Percentiles rank a stretch among this genome's conserved stretches.
phyloP scores from a whole-genome alignment of 2,329 filamentous ascomycete species.

The Hymenoscyphus albidus region DNA sequence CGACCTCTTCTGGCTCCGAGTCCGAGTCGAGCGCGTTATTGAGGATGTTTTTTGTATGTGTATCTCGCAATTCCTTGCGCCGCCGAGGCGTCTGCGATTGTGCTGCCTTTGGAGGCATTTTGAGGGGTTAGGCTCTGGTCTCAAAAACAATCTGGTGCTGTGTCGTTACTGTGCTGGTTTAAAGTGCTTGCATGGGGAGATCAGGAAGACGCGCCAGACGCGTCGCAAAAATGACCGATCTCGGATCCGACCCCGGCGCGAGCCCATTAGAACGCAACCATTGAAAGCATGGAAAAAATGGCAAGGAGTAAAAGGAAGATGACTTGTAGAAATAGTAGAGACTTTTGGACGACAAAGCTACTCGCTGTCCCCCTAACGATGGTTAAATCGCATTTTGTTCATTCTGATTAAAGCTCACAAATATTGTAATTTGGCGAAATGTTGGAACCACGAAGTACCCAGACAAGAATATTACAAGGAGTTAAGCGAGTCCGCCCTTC shows the following conservation, averaged over 20 bases:
- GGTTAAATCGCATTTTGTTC: no score
- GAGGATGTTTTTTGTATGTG: constrained; percentile 42
- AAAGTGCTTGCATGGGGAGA: constrained; percentile 7
- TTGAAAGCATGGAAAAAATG: not conserved
- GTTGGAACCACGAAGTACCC: no score
- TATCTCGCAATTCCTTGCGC: constrained; percentile 29
- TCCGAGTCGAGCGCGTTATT: constrained; percentile 15
- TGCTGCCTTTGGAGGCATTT: constrained; percentile 31
- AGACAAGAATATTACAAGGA: not conserved
- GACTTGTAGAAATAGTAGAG: no score
- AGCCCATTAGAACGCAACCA: not conserved
- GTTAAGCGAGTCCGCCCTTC: not conserved
- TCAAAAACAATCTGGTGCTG: not conserved
- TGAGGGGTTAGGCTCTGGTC: not conserved
- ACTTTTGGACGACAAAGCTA: no score
- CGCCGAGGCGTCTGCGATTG: constrained; percentile 17
- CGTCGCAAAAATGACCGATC: not conserved
- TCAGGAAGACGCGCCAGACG: constrained; percentile 17
- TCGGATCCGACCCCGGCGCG: not conserved
- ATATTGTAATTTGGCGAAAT: no score
- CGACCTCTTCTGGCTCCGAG: constrained; percentile 35
- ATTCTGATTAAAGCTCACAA: no score
- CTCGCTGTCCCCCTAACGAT: no score
- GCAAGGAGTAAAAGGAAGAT: no score
- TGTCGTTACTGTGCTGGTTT: constrained; percentile 22